A percentile compares a stretch with the other conserved stretches of the same genome.
Conservation (phyloP, 1,284 basidiomycete species). For the Cutaneotrichosporon daszewskae region DNA sequence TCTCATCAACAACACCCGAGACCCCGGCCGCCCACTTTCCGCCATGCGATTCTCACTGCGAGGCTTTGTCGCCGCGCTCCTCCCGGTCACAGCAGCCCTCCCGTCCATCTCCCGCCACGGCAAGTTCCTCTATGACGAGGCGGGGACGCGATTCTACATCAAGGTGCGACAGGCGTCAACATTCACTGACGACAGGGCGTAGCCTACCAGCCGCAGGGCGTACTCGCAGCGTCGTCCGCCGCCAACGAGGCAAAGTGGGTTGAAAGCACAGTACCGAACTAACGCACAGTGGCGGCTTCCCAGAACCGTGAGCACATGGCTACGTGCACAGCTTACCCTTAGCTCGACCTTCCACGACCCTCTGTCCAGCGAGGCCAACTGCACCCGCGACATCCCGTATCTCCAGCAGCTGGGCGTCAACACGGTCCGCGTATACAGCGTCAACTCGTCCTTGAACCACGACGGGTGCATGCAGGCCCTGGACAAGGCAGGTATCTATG, state of each 20-base stretch:
- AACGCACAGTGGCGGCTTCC: constrained; percentile 54
- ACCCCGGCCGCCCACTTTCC: neutral
- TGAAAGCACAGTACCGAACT: neutral
- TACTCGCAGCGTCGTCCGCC: constrained; percentile 45
- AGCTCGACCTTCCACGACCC: constrained; percentile 57
- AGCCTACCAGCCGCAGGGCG: constrained; percentile 82
- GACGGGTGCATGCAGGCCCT: constrained; percentile 77
- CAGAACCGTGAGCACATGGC: constrained; percentile 54
- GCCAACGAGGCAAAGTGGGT: constrained; percentile 53
- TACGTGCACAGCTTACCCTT: constrained; percentile 36
- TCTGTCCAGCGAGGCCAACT: constrained; percentile 62
- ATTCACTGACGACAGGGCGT: constrained; percentile 53
- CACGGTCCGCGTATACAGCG: constrained; percentile 75
- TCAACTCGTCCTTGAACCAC: constrained; percentile 74
- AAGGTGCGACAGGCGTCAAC: constrained; percentile 51
- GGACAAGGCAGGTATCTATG: constrained; percentile 74
- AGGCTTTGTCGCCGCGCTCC: constrained; percentile 9
- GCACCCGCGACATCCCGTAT: constrained; percentile 71
- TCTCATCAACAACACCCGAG: neutral
- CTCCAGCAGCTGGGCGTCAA: constrained; percentile 56
- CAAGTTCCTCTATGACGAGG: constrained; percentile 68
- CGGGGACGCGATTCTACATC: constrained; percentile 76
- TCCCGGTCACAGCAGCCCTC: constrained; percentile 28
- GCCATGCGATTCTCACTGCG: constrained; percentile 12
- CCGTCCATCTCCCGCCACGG: constrained; percentile 42